These are phyloP conservation scores for Emericellopsis atlantica DNA, from an alignment of 2,329 filamentous ascomycete species.

Conservation along the genomic window DNA sequence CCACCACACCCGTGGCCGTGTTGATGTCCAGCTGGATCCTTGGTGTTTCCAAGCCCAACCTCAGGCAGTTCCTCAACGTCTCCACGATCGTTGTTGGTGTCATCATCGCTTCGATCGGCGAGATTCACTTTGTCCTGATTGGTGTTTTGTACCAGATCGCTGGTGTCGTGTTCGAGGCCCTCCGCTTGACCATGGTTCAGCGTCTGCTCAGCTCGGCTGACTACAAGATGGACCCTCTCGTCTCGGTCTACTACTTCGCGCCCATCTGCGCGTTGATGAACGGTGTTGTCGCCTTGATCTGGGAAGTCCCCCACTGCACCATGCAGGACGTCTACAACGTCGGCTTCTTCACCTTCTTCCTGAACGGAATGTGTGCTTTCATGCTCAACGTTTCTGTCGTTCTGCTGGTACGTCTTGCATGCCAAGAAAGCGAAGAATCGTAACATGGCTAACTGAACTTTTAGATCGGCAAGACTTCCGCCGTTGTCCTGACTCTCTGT, in stretches of 20 bases:
- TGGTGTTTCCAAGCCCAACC: conserved; percentile 70
- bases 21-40: conserved; percentile 82
- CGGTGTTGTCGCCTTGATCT: conserved; percentile 56
- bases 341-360: conserved; percentile 57
- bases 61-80: conserved; percentile 84
- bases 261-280: conserved; percentile 78
- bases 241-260: conserved; percentile 84
- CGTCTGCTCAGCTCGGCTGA: conserved; percentile 68
- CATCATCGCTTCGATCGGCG: conserved; percentile 84
- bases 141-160: conserved; percentile 70
- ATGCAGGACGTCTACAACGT: conserved; percentile 62
- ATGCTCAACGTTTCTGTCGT: conserved; percentile 76
- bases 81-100: conserved; percentile 92
- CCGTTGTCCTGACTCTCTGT: conserved; percentile 74
- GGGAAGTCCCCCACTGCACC: conserved; percentile 58
- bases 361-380: conserved; percentile 70
- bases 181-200: conserved; percentile 76
- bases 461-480: conserved; percentile 79
- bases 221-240: conserved; percentile 86
- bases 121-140: conserved; percentile 81
- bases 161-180: conserved; percentile 71
- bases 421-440: not conserved
- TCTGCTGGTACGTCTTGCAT: conserved; percentile 53
- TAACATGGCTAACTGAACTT: not conserved
- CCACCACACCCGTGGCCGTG: conserved; percentile 88